These are phyloP conservation scores for Apostasia shenzhenica DNA, from an alignment of 106 monocot genomes.

Conservation along the genomic window DNA sequence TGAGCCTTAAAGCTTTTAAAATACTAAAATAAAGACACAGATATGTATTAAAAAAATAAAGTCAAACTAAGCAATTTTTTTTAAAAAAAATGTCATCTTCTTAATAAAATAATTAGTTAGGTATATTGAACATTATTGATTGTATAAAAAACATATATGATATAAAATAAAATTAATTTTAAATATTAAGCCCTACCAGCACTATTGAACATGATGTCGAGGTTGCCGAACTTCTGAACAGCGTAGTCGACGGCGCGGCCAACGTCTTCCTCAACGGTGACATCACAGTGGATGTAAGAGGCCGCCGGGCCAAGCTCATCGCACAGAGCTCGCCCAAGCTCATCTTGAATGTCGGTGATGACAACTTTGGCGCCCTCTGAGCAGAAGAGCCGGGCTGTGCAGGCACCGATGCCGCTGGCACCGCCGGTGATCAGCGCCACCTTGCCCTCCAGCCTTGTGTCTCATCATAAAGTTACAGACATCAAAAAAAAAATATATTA, in stretches of 20 bases:
- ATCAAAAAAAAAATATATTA: no score
- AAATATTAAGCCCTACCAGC: conserved; percentile 6
- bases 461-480: no score
- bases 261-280: conserved; percentile 29
- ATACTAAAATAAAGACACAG: no score
- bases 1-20: no score
- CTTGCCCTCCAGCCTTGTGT: conserved; percentile 49
- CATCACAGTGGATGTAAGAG: conserved; percentile 35
- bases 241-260: conserved; percentile 23
- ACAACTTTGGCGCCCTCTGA: conserved; percentile 41
- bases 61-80: no score
- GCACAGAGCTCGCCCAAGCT: conserved; percentile 31
- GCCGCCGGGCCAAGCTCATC: conserved; percentile 15
- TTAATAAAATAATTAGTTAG: no score
- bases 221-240: conserved; percentile 19
- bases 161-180: no score
- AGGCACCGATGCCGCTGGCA: conserved; percentile 52
- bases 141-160: no score
- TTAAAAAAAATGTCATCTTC: no score
- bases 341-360: conserved; percentile 45
- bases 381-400: conserved; percentile 46
- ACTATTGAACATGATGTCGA: conserved; percentile 48
- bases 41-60: no score
- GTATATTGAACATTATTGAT: no score
- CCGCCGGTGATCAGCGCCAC: conserved; percentile 70